Evolutionary conservation across 352 stramenopile species (phyloP), one percentile per base, ranked within the genome.

Genomic region (Pythium oligandrum): DNA sequence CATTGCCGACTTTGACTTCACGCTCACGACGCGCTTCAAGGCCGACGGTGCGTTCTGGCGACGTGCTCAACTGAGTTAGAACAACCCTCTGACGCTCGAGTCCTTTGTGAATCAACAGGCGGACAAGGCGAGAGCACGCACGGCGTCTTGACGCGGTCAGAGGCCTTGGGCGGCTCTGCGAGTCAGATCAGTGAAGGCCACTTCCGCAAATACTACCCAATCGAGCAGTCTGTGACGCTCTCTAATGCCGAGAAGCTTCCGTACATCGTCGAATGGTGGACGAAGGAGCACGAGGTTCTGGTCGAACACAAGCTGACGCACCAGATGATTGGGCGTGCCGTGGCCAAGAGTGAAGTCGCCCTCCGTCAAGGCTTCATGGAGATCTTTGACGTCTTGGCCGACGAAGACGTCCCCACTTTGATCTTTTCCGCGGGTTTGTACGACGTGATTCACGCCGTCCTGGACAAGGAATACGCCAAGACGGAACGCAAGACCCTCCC

Each of bases 1-100:
- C 51, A 88, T 91, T 44, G 65, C 78, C 35, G 80, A 91, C 44
- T 91, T 91, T 57, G 81, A 91, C 57, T 75, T 80, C 48, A 91
- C 78, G 36, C 57, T 90, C 39, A 88, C 80, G 46, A 70, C 75
- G 42, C 75, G 67, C 52, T 78, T 62, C 50, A 69, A 69, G 36
- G 44, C 61, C 11, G 51, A 26, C 1, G 66, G 66, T 64, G 17
- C 40, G 61, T 42, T 12, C 38, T 31, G 3, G 7, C 38, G 38
- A 8, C 12, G 38, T 42, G 38, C 38, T 8, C 38, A 8, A 42
- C 7, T 8, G 38, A 42, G 38, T 12, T 8, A 42, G 7, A 8
- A 12, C 38, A 12, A 12, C 38, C 38, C 12, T 42, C 38, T 8
- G 38, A 42, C 0, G 38, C 7, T 12, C 38, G 38, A 12, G 38